phyloP scores from a whole-genome alignment of 2,329 filamentous ascomycete species.

The Colletotrichum noveboracense region DNA sequence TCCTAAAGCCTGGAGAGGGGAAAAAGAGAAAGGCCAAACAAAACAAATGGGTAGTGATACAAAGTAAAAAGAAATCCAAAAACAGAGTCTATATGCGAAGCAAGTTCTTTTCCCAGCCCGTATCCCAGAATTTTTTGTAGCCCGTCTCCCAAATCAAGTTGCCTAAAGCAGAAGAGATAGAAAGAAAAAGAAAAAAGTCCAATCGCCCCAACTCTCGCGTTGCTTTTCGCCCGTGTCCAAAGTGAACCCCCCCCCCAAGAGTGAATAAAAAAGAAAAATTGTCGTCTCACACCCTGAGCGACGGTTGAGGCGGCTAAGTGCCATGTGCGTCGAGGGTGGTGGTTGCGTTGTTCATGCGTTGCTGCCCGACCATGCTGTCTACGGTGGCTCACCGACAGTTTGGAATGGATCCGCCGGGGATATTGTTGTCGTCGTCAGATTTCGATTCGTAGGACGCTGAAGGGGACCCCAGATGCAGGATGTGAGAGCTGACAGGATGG shows the following conservation, averaged over 20 bases:
- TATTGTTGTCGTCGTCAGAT: not conserved
- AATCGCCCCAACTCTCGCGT: not conserved
- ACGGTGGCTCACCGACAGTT: constrained; percentile 17
- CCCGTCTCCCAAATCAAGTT: constrained; percentile 10
- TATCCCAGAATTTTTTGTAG: constrained; percentile 22
- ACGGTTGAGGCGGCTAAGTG: constrained; percentile 16
- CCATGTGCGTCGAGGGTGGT: constrained; percentile 20
- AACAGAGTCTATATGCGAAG: constrained; percentile 24
- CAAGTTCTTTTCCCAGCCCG: constrained; percentile 23
- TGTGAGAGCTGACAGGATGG: constrained; percentile 20
- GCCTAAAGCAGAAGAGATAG: not conserved
- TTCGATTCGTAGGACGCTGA: constrained; percentile 8
- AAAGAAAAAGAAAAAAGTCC: not conserved
- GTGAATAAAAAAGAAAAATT: not conserved
- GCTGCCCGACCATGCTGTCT: constrained; percentile 19
- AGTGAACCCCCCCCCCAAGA: not conserved
- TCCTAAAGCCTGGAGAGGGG: not conserved
- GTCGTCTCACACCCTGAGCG: constrained; percentile 10
- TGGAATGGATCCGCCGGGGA: constrained; percentile 22
- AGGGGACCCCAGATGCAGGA: constrained; percentile 16
- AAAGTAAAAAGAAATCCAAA: constrained; percentile 1
- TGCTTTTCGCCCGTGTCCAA: constrained; percentile 16
- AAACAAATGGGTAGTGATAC: constrained; percentile 1
- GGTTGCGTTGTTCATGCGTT: constrained; percentile 22
- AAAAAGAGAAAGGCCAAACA: not conserved